phyloP scores from a whole-genome alignment of 192 early-diverging fungal genomes.

The Coemansia sp. region DNA sequence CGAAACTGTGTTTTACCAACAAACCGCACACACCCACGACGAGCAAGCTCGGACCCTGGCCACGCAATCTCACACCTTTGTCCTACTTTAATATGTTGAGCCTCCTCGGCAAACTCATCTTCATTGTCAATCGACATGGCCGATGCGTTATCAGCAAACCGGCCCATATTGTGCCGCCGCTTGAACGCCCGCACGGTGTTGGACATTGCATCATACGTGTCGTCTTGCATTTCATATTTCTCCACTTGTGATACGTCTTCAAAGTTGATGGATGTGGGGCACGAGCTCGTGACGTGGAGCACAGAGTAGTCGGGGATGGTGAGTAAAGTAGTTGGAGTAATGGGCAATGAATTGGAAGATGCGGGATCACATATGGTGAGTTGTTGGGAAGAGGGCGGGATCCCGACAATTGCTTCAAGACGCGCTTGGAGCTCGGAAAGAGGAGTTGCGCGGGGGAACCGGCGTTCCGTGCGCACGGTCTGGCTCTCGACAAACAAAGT shows the following conservation, averaged over 20 bases:
- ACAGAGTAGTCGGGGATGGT: constrained; percentile 69
- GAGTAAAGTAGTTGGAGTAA: background rate
- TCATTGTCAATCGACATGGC: constrained; percentile 83
- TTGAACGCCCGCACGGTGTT: constrained; percentile 90
- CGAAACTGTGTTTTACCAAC: constrained; percentile 80
- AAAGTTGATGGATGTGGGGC: constrained; percentile 62
- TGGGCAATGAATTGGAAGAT: too few species aligned
- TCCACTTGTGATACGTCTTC: constrained; percentile 88
- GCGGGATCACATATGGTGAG: constrained; percentile 18
- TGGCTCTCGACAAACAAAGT: constrained; percentile 87
- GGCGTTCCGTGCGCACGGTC: constrained; percentile 78
- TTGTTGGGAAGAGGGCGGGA: constrained; percentile 66
- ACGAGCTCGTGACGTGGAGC: constrained; percentile 59
- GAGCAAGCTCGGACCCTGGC: constrained; percentile 11
- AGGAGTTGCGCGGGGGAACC: constrained; percentile 63
- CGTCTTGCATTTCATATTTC: constrained; percentile 89
- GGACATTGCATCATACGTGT: constrained; percentile 79
- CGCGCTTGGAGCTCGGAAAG: constrained; percentile 58
- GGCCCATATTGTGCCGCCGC: constrained; percentile 82
- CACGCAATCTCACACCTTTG: constrained; percentile 80
- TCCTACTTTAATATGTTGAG: constrained; percentile 67
- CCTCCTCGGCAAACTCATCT: constrained; percentile 65
- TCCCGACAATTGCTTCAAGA: constrained; percentile 90
- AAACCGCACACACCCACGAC: constrained; percentile 67
- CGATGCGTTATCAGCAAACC: constrained; percentile 76